Percentiles rank a stretch among this genome's conserved stretches.
phyloP scores from a whole-genome alignment of 306 rosid genomes.

The Sesbania bispinosa region DNA sequence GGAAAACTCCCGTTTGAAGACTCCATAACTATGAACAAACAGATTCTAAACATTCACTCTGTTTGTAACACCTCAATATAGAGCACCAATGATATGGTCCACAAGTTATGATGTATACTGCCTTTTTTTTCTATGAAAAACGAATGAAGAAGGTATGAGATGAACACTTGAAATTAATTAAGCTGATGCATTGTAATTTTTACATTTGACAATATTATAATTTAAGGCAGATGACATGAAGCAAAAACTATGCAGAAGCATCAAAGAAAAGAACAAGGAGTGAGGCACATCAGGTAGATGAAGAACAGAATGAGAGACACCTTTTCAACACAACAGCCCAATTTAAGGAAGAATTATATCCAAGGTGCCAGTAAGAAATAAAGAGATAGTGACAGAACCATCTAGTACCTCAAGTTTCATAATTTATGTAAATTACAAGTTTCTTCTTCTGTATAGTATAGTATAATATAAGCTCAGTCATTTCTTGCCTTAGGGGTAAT shows the following conservation, averaged over 20 bases:
- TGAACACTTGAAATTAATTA: constrained; percentile 2
- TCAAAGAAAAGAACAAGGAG: not conserved
- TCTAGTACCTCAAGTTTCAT: constrained; percentile 19
- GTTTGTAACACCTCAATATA: not conserved
- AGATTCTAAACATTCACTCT: not conserved
- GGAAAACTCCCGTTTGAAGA: no score
- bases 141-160: not conserved
- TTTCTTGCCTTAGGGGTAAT: not conserved
- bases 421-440: constrained; percentile 12
- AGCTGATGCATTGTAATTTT: not conserved
- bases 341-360: constrained; percentile 8
- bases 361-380: not conserved
- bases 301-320: constrained; percentile 13
- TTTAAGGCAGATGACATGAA: not conserved
- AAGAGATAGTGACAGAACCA: constrained; percentile 7
- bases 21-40: no score
- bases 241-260: constrained; percentile 16
- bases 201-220: not conserved
- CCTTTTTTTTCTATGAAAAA: not conserved
- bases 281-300: not conserved
- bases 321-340: not conserved
- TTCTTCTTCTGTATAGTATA: no score
- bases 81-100: not conserved
- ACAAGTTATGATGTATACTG: not conserved
- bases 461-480: constrained; percentile 1